Evolutionary conservation across 2,329 filamentous ascomycete genomes (phyloP), one percentile per base, ranked within the genome.

Genomic region (Lachnellula cervina): DNA sequence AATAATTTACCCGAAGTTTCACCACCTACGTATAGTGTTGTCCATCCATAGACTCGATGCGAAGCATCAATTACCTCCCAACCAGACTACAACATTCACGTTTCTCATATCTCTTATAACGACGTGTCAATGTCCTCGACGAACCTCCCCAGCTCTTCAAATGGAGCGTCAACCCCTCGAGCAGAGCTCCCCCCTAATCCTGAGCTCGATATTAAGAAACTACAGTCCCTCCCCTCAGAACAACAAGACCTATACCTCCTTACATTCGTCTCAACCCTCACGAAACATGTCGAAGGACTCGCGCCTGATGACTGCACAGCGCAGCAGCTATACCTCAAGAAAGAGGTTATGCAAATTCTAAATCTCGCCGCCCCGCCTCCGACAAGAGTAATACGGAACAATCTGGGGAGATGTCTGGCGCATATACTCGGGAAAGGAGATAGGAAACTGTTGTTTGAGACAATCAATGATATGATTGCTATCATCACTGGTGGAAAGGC

Each of bases 181-280:
- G 70, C 59, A 64, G 73, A 64, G 64, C 73, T 66, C 62, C 73
- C 77, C 58, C 68, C 74, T 55, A 86, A 83, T 68, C 87, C 86
- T 50, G 89, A 96, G 77, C 88, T 99, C 71, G 92, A 99, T 70
- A 76, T 96, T 64, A 77, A 86, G 67, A 96, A 96, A 79, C 85
- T 99, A 48, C 88, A 96, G 73, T 81, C 89, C 51, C 83, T 97
- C 47, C 90, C 93, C 44, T 84, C 89, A 52, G 94, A 99, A 75
- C 94, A 99, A 72, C 94, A 99, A 74, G 92, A 97, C 68, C 83
- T 99, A 13, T 95, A 94, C 72, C 82, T 99, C 60, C 80, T 99
- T 58, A 95, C 87, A 25, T 97, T 95, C 70, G 88, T 92, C 37
- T 88, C 91, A 28, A 84, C 88, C 58, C 80, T 99, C 54, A 87